Evolutionary conservation across 805 yeast species (phyloP).

Genomic region (Sugiyamaella valdiviana): DNA sequence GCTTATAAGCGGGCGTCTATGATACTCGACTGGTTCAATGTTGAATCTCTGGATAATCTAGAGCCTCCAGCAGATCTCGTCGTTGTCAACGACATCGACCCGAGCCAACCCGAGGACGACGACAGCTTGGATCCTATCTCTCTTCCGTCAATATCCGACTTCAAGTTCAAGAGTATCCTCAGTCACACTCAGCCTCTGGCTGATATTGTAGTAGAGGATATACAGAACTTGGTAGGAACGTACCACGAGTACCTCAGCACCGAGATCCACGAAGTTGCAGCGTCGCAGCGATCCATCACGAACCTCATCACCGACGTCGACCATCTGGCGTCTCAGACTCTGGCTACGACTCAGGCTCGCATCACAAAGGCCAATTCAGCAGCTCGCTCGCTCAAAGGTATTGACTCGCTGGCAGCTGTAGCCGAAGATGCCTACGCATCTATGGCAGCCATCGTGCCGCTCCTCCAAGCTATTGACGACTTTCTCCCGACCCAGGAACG

Average conservation of each 20-base stretch:
- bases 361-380: slow-evolving; percentile 1
- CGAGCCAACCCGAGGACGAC: not conserved
- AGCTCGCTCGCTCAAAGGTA: slow-evolving; percentile 5
- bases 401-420: slow-evolving; percentile 9
- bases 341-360: slow-evolving; percentile 11
- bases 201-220: slow-evolving; percentile 7
- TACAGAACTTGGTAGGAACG: slow-evolving; percentile 6
- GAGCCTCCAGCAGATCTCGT: not conserved
- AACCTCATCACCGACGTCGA: slow-evolving; percentile 18
- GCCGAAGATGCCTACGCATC: slow-evolving; percentile 14
- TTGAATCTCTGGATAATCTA: not conserved
- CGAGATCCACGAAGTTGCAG: slow-evolving; percentile 16
- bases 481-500: slow-evolving; percentile 35
- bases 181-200: slow-evolving; percentile 5
- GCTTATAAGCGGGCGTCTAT: slow-evolving; percentile 2
- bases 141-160: slow-evolving; percentile 13
- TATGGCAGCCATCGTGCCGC: slow-evolving; percentile 12
- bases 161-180: slow-evolving; percentile 15
- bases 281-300: slow-evolving; percentile 14
- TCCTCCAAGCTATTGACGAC: slow-evolving; percentile 30
- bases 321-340: slow-evolving; percentile 9
- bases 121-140: slow-evolving; percentile 3
- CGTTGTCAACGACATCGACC: not conserved
- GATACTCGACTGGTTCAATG: slow-evolving; percentile 5
- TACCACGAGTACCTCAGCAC: slow-evolving; percentile 17